Percentiles rank a stretch among this genome's conserved stretches.
Conservation (phyloP, 495 filamentous ascomycete species). For the Aspergillus mulundensis region DNA sequence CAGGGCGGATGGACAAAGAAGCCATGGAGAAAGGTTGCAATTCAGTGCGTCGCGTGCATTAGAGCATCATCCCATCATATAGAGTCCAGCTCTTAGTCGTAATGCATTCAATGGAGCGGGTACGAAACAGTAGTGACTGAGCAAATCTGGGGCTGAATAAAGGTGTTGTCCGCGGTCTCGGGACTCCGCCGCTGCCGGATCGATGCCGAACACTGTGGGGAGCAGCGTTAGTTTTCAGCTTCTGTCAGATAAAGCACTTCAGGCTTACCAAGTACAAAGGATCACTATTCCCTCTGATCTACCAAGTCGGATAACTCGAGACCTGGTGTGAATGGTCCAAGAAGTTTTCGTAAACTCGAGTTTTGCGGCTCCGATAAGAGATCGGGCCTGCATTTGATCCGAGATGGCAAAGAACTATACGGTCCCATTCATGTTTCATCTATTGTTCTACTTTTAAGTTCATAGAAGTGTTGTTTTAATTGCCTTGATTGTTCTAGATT, state of each 20-base stretch:
- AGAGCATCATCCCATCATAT: slow-evolving; percentile 11
- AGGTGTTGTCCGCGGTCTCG: slow-evolving; percentile 10
- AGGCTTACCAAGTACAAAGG: slow-evolving; percentile 1
- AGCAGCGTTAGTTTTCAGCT: not conserved
- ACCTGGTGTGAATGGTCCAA: not conserved
- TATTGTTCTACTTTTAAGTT: not conserved
- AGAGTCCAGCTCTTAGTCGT: slow-evolving; percentile 11
- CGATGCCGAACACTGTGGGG: slow-evolving; percentile 7
- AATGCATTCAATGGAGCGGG: not conserved
- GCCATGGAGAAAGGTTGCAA: slow-evolving; percentile 20
- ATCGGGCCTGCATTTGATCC: slow-evolving; percentile 23
- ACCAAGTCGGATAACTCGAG: not conserved
- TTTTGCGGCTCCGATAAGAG: slow-evolving; percentile 23
- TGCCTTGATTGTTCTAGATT: not conserved
- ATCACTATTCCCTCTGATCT: not conserved
- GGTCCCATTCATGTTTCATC: not conserved
- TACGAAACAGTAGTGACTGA: not conserved
- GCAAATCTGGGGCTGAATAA: slow-evolving; percentile 3
- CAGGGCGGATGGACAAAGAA: slow-evolving; percentile 11
- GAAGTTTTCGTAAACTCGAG: slow-evolving; percentile 18
- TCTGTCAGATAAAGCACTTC: not conserved
- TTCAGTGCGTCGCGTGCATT: slow-evolving; percentile 10
- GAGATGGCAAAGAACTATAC: slow-evolving; percentile 9
- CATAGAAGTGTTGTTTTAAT: not conserved
- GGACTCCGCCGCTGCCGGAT: slow-evolving; percentile 9